These are phyloP conservation scores for Cnidoscolus chayamansa DNA, from an alignment of 441 rosid species.

Conservation along the genomic window DNA sequence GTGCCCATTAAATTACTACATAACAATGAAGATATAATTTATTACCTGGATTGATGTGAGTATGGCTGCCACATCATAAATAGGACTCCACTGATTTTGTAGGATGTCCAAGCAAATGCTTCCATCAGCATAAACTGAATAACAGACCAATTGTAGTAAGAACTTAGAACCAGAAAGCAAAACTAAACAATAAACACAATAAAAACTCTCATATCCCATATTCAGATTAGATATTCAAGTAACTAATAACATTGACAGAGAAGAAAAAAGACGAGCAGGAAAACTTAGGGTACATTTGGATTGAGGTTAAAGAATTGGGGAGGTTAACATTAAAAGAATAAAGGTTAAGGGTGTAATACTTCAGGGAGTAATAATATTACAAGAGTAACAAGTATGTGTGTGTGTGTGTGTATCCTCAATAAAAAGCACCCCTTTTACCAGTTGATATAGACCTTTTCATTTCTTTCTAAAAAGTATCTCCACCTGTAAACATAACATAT, in stretches of 20 bases:
- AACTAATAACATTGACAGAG: neutral
- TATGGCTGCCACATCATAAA: slow-evolving; percentile 69
- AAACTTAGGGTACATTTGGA: too few species aligned
- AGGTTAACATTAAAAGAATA: too few species aligned
- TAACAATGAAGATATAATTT: neutral
- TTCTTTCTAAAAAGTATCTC: too few species aligned
- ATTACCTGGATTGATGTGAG: slow-evolving; percentile 65
- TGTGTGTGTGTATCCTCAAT: too few species aligned
- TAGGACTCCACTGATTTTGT: slow-evolving; percentile 77
- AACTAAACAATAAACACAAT: neutral
- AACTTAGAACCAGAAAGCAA: neutral
- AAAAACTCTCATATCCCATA: neutral
- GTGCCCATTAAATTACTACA: neutral
- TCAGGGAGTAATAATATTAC: too few species aligned
- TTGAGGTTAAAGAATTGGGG: too few species aligned
- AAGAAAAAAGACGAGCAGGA: too few species aligned
- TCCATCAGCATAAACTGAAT: slow-evolving; percentile 66
- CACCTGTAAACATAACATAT: neutral
- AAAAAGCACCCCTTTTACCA: too few species aligned
- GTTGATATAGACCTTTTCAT: too few species aligned
- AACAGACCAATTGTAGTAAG: neutral
- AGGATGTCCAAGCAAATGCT: slow-evolving; percentile 68
- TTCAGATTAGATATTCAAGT: neutral
- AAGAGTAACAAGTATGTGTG: too few species aligned
- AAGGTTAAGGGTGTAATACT: too few species aligned